Base-by-base conservation (phyloP, 2,329 filamentous ascomycete species). In the Pyrenochaeta sp. region DNA sequence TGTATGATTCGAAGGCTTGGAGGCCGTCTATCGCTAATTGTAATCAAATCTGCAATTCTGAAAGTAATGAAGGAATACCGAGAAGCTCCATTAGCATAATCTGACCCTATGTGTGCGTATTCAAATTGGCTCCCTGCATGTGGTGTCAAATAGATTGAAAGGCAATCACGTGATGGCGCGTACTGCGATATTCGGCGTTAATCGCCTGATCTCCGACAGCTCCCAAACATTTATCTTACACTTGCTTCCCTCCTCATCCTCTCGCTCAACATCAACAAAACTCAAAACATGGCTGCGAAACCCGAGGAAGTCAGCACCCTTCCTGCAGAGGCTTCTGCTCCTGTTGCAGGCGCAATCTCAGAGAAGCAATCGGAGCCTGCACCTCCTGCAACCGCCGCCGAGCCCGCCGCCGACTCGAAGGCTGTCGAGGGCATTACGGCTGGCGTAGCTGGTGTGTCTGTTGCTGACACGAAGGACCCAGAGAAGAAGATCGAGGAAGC, bases 301-400 rank as follows among this genome's bases (percentile, higher is more conserved):
- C 45, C 44, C 28, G 58, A 61, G 32, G 49, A 54, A 27, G 18
- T 42, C 22, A 53, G 38, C 17, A 39, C 43, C 17, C 40, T 43
- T 17, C 42, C 55, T 6, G 42, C 35, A n/a, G 57, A 58, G 35
- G 55, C 44, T 23, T 49, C 51, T 21, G 49, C 36, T 30, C 30
- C 38, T 15, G 32, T 45, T 24, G 31, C 38, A 20, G 47, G 35
- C 8, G 29, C 49, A 23, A 39, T 40, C 11, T 38, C 46, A 13
- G 57, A 61, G 41, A 57, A 54, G 44, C 52, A 56, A 27, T 27
- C 41, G 10, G 55, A 58, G 24, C 19, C 46, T 19, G 29, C 45
- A 14, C 48, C 48, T 22, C 19, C 46, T 19, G 29, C 45, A 14
- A 46, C 48, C 18, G 37, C 36, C 15, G 44, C 44, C 40, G 56